Evolutionary conservation across 2,329 filamentous ascomycete species (phyloP).

Genomic region (Teratosphaeria destructans): DNA sequence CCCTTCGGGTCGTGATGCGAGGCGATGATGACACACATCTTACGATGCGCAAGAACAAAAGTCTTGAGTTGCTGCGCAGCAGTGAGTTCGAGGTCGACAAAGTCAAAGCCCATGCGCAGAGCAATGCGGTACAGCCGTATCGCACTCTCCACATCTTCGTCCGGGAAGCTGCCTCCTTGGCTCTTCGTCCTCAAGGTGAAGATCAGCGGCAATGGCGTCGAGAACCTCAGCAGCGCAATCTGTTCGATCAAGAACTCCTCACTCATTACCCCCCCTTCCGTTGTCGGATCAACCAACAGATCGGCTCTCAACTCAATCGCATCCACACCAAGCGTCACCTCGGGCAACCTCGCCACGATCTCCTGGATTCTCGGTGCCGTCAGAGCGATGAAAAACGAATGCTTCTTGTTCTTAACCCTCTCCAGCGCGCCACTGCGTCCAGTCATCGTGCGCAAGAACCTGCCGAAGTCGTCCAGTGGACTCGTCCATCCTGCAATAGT

Average conservation of each 20-base stretch:
- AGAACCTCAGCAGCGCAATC: conserved; percentile 64
- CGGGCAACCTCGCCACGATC: conserved; percentile 54
- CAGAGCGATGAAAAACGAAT: conserved; percentile 87
- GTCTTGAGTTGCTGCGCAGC: conserved; percentile 68
- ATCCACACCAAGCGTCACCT: conserved; percentile 74
- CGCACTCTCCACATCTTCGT: conserved; percentile 53
- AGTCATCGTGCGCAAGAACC: conserved; percentile 61
- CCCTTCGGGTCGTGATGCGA: conserved; percentile 86
- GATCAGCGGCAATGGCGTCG: conserved; percentile 68
- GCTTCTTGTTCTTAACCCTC: conserved; percentile 51
- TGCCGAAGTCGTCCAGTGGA: conserved; percentile 51
- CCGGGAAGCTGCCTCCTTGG: conserved; percentile 82
- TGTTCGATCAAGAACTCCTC: conserved; percentile 73
- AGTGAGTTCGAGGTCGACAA: conserved; percentile 84
- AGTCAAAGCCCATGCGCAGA: conserved; percentile 77
- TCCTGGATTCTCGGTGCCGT: conserved; percentile 66
- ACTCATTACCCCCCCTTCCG: conserved; percentile 45
- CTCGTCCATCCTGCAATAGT: conserved; percentile 24
- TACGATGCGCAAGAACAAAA: conserved; percentile 38
- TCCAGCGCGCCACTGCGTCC: conserved; percentile 47
- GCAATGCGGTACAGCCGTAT: conserved; percentile 67
- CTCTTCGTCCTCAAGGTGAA: conserved; percentile 80
- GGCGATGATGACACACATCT: conserved; percentile 76
- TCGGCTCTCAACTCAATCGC: conserved; percentile 93
- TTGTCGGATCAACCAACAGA: conserved; percentile 62